Percentiles rank a stretch among this genome's conserved stretches.
These are phyloP conservation scores for Fraxinus ornus DNA, from an alignment of 305 asterid species.

Conservation along the genomic window DNA sequence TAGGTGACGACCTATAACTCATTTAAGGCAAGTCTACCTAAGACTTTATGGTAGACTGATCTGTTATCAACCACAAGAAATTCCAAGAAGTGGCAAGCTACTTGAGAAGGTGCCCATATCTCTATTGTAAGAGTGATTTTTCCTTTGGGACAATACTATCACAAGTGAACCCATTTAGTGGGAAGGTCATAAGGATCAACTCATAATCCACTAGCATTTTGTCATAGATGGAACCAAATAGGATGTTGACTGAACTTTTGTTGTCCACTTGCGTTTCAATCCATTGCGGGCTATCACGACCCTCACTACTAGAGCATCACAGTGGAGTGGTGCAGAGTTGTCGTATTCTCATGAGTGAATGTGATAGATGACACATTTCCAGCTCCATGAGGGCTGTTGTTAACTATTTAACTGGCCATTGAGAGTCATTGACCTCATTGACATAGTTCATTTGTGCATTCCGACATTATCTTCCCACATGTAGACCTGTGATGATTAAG, in stretches of 20 bases:
- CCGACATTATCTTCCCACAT: background rate
- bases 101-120: background rate
- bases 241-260: background rate
- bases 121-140: background rate
- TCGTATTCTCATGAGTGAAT: too few species aligned
- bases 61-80: background rate
- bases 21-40: background rate
- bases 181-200: too few species aligned
- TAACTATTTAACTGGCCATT: background rate
- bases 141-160: background rate
- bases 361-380: background rate
- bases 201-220: background rate
- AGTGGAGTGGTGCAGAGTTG: background rate
- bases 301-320: background rate
- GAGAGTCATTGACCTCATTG: background rate
- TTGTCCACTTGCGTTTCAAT: background rate
- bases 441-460: background rate
- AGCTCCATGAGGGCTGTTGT: background rate
- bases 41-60: background rate
- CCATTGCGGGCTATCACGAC: background rate
- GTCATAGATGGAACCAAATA: too few species aligned
- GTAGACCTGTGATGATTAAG: background rate
- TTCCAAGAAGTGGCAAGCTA: background rate
- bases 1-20: background rate
- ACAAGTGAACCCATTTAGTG: background rate